These are phyloP conservation scores for Kwoniella newhampshirensis DNA, from an alignment of 768 basidiomycete genomes.

Conservation along the genomic window DNA sequence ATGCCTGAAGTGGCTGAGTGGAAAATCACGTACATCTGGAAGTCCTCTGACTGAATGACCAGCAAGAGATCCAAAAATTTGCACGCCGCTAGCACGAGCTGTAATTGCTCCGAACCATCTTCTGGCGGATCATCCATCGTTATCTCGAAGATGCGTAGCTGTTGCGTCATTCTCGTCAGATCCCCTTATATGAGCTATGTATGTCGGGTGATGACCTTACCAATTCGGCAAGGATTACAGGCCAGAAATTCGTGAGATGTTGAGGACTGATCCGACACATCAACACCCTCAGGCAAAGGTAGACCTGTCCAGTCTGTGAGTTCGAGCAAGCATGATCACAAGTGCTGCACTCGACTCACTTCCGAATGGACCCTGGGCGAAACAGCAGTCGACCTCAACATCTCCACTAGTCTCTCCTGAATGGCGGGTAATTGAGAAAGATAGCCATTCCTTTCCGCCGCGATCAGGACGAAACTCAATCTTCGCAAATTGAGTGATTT, in stretches of 20 bases:
- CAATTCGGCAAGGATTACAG: slow-evolving; percentile 87
- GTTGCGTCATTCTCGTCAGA: too few relatives aligned
- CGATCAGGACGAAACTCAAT: slow-evolving; percentile 79
- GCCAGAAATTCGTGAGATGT: slow-evolving; percentile 95
- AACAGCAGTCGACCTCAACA: slow-evolving; percentile 70
- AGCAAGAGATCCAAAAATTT: slow-evolving; percentile 93
- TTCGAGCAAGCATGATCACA: background rate
- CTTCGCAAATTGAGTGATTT: slow-evolving; percentile 83
- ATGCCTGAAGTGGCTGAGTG: too few relatives aligned
- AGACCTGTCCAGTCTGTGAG: slow-evolving; percentile 56
- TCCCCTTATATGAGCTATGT: background rate
- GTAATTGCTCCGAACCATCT: slow-evolving; percentile 81
- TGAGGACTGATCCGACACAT: slow-evolving; percentile 86
- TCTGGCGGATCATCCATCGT: slow-evolving; percentile 67
- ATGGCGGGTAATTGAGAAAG: slow-evolving; percentile 83
- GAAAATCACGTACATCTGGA: slow-evolving; percentile 73
- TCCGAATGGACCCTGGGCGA: slow-evolving; percentile 87
- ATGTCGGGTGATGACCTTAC: too few relatives aligned
- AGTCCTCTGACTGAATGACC: slow-evolving; percentile 91
- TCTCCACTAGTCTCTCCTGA: slow-evolving; percentile 96
- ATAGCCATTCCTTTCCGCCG: slow-evolving; percentile 88
- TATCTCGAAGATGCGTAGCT: slow-evolving; percentile 91
- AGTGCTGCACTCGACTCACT: slow-evolving; percentile 55
- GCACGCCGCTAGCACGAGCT: slow-evolving; percentile 79
- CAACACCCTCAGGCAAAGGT: slow-evolving; percentile 85